Conservation (phyloP, 176 grass and related monocot species). For the Zea mays region Zm-B73-REFERENCE-NAM-5.0 NC_050098.1:189799501-189800000, state of each 20-base stretch:
- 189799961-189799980: constrained; percentile 11
- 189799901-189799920: constrained; percentile 82
- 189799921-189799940: constrained; percentile 98
- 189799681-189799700: constrained; percentile 79
- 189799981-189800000: not conserved
- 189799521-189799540: not conserved
- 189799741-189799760: constrained; percentile 90
- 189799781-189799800: constrained; percentile 78
- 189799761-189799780: constrained; percentile 72
- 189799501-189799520: not conserved
- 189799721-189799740: constrained; percentile 68
- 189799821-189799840: constrained; percentile 78
- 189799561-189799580: not conserved
- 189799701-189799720: constrained; percentile 75
- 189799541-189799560: not conserved
- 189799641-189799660: constrained; percentile 5
- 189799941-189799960: constrained; percentile 67
- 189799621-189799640: constrained; percentile 21
- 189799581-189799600: not conserved
- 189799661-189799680: constrained; percentile 17
- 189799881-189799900: constrained; percentile 82
- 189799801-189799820: constrained; percentile 86
- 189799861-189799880: constrained; percentile 85
- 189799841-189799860: constrained; percentile 79
- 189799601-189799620: not conserved